Evolutionary conservation across 495 filamentous ascomycete genomes (phyloP).

Genomic region (Oleoguttula mirabilis): DNA sequence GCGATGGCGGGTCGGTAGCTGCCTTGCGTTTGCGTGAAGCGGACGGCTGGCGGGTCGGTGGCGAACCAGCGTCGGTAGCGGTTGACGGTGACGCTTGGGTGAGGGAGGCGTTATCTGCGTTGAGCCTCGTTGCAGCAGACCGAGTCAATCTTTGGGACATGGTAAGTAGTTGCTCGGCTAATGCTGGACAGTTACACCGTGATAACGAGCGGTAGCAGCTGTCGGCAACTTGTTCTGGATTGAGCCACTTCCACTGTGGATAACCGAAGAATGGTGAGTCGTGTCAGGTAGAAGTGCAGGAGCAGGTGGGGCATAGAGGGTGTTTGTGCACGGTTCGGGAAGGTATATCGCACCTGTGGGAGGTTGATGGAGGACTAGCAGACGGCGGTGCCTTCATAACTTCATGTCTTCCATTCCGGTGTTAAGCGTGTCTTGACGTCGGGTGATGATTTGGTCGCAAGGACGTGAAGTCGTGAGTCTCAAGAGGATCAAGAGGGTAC

Average conservation of each 20-base stretch:
- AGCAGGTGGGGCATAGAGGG: too few relatives aligned
- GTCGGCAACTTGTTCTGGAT: not conserved
- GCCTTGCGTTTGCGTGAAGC: conserved; percentile 28
- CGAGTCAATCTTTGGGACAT: conserved; percentile 35
- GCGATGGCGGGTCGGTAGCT: conserved; percentile 23
- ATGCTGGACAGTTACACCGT: not conserved
- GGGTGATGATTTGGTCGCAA: too few relatives aligned
- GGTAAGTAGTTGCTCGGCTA: conserved; percentile 21
- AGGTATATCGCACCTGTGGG: too few relatives aligned
- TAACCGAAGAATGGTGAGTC: too few relatives aligned
- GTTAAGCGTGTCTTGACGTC: too few relatives aligned
- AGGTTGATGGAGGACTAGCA: too few relatives aligned
- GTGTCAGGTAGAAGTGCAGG: not conserved
- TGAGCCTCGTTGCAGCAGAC: conserved; percentile 30
- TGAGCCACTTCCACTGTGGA: not conserved
- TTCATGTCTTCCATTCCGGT: too few relatives aligned
- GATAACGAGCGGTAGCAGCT: conserved; percentile 1
- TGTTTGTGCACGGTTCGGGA: too few relatives aligned
- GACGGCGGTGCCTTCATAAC: too few relatives aligned
- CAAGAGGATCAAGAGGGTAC: too few relatives aligned
- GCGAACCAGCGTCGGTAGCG: conserved; percentile 15
- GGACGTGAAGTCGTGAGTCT: too few relatives aligned
- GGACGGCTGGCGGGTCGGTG: conserved; percentile 12
- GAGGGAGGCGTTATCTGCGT: conserved; percentile 26
- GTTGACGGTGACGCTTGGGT: conserved; percentile 16